These are phyloP conservation scores for Paramecium sexaurelia DNA, from an alignment of 73 alveolate genomes.

Conservation along the genomic window DNA sequence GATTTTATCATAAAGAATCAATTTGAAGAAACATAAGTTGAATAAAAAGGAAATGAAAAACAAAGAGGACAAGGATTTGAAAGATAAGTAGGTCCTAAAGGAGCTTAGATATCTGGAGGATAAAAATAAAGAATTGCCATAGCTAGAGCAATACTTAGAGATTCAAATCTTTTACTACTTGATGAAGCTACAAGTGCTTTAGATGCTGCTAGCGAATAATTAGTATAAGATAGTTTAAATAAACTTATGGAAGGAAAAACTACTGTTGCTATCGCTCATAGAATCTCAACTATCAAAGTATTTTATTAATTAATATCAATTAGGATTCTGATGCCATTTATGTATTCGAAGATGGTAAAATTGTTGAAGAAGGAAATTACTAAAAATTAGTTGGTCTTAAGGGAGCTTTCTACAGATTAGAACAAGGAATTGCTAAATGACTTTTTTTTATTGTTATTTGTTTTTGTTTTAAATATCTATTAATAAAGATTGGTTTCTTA, in stretches of 20 bases:
- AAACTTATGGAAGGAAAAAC: constrained; percentile 78
- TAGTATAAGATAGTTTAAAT: constrained; percentile 72
- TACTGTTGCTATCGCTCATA: constrained; percentile 77
- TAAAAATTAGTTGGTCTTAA: not conserved
- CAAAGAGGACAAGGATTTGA: constrained; percentile 67
- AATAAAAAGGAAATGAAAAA: constrained; percentile 34
- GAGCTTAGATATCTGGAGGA: constrained; percentile 87
- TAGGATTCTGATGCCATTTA: constrained; percentile 58
- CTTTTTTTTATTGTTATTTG: not conserved
- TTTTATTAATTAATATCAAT: not conserved
- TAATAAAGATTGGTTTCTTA: not conserved
- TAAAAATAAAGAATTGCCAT: constrained; percentile 85
- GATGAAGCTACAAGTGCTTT: constrained; percentile 89
- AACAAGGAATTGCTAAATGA: constrained; percentile 51
- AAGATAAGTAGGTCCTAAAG: constrained; percentile 75
- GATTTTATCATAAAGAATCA: constrained; percentile 70
- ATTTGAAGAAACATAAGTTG: not conserved
- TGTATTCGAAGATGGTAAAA: constrained; percentile 71
- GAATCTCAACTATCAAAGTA: constrained; percentile 80
- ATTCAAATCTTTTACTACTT: constrained; percentile 75
- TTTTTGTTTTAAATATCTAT: not conserved
- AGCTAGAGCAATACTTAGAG: constrained; percentile 81
- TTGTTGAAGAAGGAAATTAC: constrained; percentile 73
- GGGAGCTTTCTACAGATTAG: constrained; percentile 34
- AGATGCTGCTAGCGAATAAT: constrained; percentile 77